These are phyloP conservation scores for Paratinospora sagittata DNA, from an alignment of 164 flowering plant genomes.

Conservation along the genomic window DNA sequence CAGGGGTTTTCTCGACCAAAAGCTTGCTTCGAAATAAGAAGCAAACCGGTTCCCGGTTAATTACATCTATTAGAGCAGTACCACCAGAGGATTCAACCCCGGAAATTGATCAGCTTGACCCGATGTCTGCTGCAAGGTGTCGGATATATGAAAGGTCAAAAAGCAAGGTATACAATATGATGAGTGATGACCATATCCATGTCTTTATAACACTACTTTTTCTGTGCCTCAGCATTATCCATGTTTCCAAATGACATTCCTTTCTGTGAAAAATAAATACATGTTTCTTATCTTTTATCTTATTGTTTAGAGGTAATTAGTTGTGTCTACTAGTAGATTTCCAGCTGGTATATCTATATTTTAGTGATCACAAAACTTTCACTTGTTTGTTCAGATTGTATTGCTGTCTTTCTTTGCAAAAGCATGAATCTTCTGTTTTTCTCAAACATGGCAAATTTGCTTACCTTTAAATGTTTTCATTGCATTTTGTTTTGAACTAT, in stretches of 20 bases:
- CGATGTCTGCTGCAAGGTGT: slow-evolving; percentile 83
- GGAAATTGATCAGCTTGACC: slow-evolving; percentile 43
- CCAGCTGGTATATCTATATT: not conserved
- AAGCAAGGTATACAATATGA: slow-evolving; percentile 39
- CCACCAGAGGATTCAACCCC: slow-evolving; percentile 29
- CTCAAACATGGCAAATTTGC: not conserved
- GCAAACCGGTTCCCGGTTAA: slow-evolving; percentile 58
- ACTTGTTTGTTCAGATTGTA: not conserved
- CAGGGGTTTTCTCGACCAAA: slow-evolving; percentile 69
- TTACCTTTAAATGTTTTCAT: not conserved
- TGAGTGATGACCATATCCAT: not conserved
- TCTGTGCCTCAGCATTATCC: not conserved
- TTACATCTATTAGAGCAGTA: slow-evolving; percentile 45
- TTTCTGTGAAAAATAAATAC: not conserved
- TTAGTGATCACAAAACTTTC: not conserved
- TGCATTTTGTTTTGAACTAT: not conserved
- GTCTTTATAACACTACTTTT: not conserved
- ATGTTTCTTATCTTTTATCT: not conserved
- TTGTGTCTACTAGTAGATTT: not conserved
- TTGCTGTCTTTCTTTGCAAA: not conserved
- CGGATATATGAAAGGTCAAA: slow-evolving; percentile 43
- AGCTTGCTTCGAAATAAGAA: slow-evolving; percentile 55
- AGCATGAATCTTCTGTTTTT: not conserved
- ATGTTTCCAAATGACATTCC: not conserved
- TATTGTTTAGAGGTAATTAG: not conserved